These are phyloP conservation scores for bread wheat (Triticum aestivum) DNA, from an alignment of 176 grass and related monocot genomes.

Conservation along the genomic window IWGSC_CS_RefSeq_v2.1 NC_057803.1:37966338-37966837, in stretches of 20 bases:
- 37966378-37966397: neutral
- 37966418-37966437: conserved; percentile 20
- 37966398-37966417: neutral
- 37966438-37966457: neutral
- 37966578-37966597: neutral
- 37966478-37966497: neutral
- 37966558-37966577: neutral
- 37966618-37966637: neutral
- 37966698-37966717: conserved; percentile 13
- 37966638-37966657: neutral
- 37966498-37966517: neutral
- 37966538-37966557: neutral
- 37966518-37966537: neutral
- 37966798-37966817: neutral
- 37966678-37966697: neutral
- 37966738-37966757: neutral
- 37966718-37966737: conserved; percentile 27
- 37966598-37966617: neutral
- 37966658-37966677: neutral
- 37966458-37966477: neutral
- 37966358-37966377: neutral
- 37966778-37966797: conserved; percentile 13
- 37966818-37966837: conserved; percentile 6
- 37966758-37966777: conserved; percentile 28
- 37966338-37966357: neutral